These are phyloP conservation scores for Mycena chlorophos DNA, from an alignment of 768 basidiomycete species.

Conservation along the genomic window DNA sequence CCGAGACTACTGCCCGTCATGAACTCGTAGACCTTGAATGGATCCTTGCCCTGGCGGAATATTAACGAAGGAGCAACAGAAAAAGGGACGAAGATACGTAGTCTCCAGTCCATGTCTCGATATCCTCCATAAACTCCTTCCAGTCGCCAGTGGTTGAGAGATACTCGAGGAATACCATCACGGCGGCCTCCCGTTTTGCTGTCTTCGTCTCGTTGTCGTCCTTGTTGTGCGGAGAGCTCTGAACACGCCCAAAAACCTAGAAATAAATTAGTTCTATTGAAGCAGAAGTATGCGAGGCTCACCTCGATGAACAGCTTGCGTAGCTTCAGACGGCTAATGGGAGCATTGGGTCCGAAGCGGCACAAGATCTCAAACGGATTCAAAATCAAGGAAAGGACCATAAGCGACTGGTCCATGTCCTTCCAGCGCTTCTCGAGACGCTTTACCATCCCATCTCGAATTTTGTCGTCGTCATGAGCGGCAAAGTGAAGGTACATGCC, in stretches of 20 bases:
- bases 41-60: neutral
- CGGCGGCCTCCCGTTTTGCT: neutral
- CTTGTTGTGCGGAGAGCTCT: neutral
- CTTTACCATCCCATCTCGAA: constrained; percentile 1
- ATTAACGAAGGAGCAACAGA: neutral
- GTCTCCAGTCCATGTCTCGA: neutral
- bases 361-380: constrained; percentile 4
- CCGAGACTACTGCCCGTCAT: neutral
- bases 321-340: neutral
- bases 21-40: neutral
- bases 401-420: constrained; percentile 7
- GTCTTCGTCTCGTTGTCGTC: neutral
- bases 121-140: neutral
- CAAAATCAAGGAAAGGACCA: constrained; percentile 6
- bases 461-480: neutral
- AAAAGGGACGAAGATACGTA: neutral
- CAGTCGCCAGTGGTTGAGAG: neutral
- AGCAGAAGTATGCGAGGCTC: neutral
- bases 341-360: neutral
- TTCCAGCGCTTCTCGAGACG: constrained; percentile 14
- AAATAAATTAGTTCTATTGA: neutral
- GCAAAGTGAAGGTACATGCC: constrained; percentile 11
- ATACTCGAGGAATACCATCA: neutral
- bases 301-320: neutral
- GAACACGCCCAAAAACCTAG: neutral